These are phyloP conservation scores for Acanthamoeba castellanii DNA, from an alignment of 208 protist species.

Conservation along the genomic window DNA sequence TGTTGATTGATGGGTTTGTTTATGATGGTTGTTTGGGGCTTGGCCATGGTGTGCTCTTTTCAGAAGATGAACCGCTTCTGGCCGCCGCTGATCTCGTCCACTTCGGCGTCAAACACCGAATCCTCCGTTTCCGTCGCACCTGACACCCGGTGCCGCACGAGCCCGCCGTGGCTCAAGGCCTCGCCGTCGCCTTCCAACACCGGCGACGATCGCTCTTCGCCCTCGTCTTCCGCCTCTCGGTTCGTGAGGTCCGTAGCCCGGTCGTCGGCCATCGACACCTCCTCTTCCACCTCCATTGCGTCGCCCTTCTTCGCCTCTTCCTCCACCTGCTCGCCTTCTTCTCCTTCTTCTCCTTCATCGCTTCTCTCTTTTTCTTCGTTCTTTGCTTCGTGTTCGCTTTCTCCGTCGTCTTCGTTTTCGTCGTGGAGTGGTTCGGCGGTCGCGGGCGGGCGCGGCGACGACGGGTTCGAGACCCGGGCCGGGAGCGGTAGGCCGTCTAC, in stretches of 20 bases:
- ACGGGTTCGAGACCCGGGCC: background rate
- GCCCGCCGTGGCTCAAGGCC: background rate
- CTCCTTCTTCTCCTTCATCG: too few species aligned
- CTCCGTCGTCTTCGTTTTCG: background rate
- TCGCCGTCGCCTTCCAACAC: background rate
- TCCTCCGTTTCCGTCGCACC: background rate
- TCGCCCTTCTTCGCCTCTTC: background rate
- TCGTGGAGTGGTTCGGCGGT: background rate
- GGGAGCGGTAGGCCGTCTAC: too few species aligned
- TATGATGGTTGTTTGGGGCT: too few species aligned
- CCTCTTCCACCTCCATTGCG: background rate
- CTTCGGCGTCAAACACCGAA: background rate
- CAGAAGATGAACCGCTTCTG: conserved; percentile 4
- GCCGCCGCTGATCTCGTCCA: background rate
- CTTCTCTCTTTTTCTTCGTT: background rate
- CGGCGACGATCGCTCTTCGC: background rate
- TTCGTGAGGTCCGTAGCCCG: background rate
- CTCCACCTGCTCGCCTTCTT: background rate
- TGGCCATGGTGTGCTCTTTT: background rate
- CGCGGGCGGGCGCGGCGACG: background rate
- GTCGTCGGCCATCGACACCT: background rate
- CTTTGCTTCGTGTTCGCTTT: background rate
- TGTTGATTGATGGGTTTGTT: too few species aligned
- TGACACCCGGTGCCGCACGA: background rate
- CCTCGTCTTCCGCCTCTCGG: background rate